These are phyloP conservation scores for Neonectria hederae DNA, from an alignment of 2,329 filamentous ascomycete species.

Conservation along the genomic window DNA sequence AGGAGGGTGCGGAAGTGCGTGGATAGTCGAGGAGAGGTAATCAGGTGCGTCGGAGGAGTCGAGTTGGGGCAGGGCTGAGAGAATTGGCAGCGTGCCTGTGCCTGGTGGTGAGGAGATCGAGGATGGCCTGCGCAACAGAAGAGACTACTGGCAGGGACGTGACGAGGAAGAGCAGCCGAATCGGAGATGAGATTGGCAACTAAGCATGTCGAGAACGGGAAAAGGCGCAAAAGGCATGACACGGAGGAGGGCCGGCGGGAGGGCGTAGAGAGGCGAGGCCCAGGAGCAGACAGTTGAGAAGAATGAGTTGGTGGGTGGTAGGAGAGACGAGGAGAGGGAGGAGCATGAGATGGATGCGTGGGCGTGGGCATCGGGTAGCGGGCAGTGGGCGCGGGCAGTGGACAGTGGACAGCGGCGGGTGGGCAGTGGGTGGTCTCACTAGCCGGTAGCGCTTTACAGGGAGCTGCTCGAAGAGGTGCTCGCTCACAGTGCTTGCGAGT, in stretches of 20 bases:
- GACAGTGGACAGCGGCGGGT: not conserved
- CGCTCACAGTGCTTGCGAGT: not conserved
- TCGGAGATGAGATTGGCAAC: conserved; percentile 39
- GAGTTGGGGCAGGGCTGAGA: conserved; percentile 21
- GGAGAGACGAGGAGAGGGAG: conserved; percentile 19
- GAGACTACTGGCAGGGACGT: conserved; percentile 37
- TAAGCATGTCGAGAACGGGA: conserved; percentile 40
- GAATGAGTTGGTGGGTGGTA: conserved; percentile 38
- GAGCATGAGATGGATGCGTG: conserved; percentile 23
- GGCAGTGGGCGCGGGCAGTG: conserved; percentile 23
- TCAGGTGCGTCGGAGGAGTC: conserved; percentile 12
- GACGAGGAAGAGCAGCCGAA: conserved; percentile 34
- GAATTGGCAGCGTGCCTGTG: conserved; percentile 32
- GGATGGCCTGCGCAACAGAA: conserved; percentile 30
- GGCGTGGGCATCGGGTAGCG: conserved; percentile 26
- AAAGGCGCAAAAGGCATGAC: conserved; percentile 35
- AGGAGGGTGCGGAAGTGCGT: conserved; percentile 22
- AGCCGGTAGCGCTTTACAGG: conserved; percentile 15
- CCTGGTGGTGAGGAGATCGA: conserved; percentile 23
- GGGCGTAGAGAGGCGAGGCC: conserved; percentile 23
- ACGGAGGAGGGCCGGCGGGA: conserved; percentile 28
- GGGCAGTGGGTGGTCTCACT: conserved; percentile 24
- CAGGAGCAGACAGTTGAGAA: conserved; percentile 43
- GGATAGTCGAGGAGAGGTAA: conserved; percentile 9
- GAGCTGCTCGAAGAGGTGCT: conserved; percentile 15